Evolutionary conservation across 1,284 basidiomycete genomes (phyloP).

Genomic region (Marasmius sp.): DNA sequence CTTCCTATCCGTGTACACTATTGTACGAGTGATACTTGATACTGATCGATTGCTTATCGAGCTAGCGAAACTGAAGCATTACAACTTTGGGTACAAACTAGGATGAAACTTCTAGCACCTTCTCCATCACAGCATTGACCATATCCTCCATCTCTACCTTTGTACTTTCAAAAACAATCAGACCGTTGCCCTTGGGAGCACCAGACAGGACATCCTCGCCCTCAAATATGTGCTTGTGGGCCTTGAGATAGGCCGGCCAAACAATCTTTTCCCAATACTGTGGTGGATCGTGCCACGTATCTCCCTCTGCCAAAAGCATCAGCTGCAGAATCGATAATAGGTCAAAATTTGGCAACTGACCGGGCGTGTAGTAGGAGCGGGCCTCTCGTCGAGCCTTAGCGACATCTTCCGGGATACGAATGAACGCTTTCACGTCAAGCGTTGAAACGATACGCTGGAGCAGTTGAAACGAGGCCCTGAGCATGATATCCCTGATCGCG

Average conservation of each 20-base stretch:
- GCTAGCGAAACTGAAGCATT: neutral
- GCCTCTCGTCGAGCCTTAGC: neutral
- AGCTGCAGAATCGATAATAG: neutral
- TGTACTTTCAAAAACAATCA: constrained; percentile 59
- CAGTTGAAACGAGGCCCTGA: neutral
- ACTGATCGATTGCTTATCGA: neutral
- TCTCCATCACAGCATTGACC: constrained; percentile 44
- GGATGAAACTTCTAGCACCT: constrained; percentile 28
- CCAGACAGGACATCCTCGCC: constrained; percentile 79
- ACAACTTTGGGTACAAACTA: neutral
- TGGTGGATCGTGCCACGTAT: constrained; percentile 66
- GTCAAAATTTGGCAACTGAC: neutral
- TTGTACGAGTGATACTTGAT: neutral
- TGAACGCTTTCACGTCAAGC: constrained; percentile 1
- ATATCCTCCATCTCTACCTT: constrained; percentile 42
- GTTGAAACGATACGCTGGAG: neutral
- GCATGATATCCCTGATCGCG: neutral
- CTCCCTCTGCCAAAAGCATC: neutral
- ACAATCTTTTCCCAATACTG: constrained; percentile 92
- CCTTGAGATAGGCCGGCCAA: constrained; percentile 90
- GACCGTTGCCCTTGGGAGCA: constrained; percentile 42
- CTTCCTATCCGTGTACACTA: too few species aligned
- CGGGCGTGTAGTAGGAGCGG: constrained; percentile 1
- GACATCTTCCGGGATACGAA: neutral
- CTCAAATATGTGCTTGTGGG: constrained; percentile 75